These are phyloP conservation scores for Hypoxylon trugodes DNA, from an alignment of 495 filamentous ascomycete species.

Conservation along the genomic window DNA sequence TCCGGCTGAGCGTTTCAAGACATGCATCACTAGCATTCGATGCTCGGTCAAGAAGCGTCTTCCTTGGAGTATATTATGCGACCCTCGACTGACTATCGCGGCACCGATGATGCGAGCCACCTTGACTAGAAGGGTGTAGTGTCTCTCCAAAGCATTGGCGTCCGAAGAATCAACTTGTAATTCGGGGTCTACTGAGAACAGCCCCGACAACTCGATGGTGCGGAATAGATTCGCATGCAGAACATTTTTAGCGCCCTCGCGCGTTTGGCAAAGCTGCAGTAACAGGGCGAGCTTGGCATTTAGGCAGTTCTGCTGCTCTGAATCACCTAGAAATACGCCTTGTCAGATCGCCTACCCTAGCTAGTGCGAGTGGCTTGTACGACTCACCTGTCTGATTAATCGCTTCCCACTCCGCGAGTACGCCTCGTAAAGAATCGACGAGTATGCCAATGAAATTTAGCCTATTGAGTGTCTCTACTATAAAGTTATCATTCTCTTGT, in stretches of 20 bases:
- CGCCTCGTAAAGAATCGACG: slow-evolving; percentile 79
- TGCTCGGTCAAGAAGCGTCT: slow-evolving; percentile 81
- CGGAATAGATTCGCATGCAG: slow-evolving; percentile 90
- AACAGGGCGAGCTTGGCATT: slow-evolving; percentile 83
- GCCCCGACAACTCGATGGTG: slow-evolving; percentile 74
- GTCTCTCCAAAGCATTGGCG: slow-evolving; percentile 74
- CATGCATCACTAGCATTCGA: slow-evolving; percentile 77
- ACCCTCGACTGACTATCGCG: slow-evolving; percentile 77
- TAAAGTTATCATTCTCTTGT: slow-evolving; percentile 68
- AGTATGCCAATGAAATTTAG: slow-evolving; percentile 91
- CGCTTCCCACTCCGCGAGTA: slow-evolving; percentile 68
- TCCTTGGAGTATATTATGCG: slow-evolving; percentile 82
- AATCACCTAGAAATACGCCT: slow-evolving; percentile 35
- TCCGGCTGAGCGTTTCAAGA: slow-evolving; percentile 89
- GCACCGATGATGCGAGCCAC: slow-evolving; percentile 83
- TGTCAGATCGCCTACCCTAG: slow-evolving; percentile 32
- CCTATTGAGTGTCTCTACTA: slow-evolving; percentile 80
- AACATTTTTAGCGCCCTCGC: slow-evolving; percentile 79
- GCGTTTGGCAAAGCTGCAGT: slow-evolving; percentile 82
- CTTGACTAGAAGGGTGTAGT: slow-evolving; percentile 83
- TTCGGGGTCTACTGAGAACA: slow-evolving; percentile 94
- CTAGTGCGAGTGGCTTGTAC: not conserved
- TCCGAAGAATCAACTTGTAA: slow-evolving; percentile 68
- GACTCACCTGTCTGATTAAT: slow-evolving; percentile 45
- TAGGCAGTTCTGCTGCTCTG: slow-evolving; percentile 63